These are phyloP conservation scores for Silene coronaria DNA, from an alignment of 179 eudicot species.

Conservation along the genomic window DNA sequence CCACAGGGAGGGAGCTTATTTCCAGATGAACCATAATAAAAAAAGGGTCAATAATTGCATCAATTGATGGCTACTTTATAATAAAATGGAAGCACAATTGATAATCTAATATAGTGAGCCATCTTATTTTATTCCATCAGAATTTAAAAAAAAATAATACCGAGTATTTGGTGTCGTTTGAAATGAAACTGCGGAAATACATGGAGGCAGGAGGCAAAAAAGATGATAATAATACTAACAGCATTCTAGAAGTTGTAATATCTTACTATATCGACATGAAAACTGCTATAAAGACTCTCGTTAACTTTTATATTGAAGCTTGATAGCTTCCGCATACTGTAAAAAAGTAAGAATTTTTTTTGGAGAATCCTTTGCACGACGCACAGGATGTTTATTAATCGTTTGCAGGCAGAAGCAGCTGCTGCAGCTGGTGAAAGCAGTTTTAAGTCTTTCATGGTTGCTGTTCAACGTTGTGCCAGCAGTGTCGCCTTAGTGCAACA, in stretches of 20 bases:
- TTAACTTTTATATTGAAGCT: neutral
- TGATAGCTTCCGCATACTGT: neutral
- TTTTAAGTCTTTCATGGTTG: constrained; percentile 96
- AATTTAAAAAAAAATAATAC: too few species aligned
- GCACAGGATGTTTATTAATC: constrained; percentile 14
- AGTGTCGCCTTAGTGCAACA: constrained; percentile 96
- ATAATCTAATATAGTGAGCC: too few species aligned
- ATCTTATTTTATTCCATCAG: too few species aligned
- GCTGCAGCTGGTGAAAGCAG: constrained; percentile 99
- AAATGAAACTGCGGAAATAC: too few species aligned
- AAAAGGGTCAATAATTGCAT: too few species aligned
- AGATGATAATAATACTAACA: neutral
- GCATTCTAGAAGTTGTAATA: neutral
- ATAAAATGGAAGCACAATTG: too few species aligned
- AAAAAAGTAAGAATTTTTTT: neutral
- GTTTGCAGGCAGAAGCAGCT: constrained; percentile 90
- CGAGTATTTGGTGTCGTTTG: too few species aligned
- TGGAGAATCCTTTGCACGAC: constrained; percentile 3
- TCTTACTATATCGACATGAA: neutral
- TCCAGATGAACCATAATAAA: too few species aligned
- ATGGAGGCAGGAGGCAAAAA: neutral
- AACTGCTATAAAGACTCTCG: neutral
- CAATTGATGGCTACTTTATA: too few species aligned
- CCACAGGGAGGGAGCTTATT: too few species aligned
- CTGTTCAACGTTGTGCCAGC: constrained; percentile 95